phyloP scores from a whole-genome alignment of 768 basidiomycete species.

The Phanerochaete carnosa region DNA sequence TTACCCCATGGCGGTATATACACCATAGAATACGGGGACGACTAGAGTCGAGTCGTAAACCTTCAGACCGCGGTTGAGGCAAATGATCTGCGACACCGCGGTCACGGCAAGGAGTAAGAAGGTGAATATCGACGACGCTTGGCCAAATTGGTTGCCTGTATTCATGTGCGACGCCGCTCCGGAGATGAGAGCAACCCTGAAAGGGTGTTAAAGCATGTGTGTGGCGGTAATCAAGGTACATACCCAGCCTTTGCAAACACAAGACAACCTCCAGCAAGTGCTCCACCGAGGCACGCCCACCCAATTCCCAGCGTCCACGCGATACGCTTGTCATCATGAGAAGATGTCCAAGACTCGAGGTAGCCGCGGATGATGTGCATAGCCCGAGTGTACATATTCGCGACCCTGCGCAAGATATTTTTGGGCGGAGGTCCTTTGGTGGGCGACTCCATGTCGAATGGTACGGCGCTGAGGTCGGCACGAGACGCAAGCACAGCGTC shows the following conservation, averaged over 20 bases:
- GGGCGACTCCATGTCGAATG: constrained; percentile 35
- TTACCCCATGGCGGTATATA: constrained; percentile 82
- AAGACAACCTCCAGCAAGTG: constrained; percentile 83
- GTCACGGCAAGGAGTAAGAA: constrained; percentile 57
- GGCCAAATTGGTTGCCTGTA: constrained; percentile 84
- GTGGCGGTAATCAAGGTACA: constrained; percentile 27
- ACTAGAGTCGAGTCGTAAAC: constrained; percentile 90
- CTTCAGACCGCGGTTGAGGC: constrained; percentile 85
- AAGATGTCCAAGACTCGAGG: constrained; percentile 72
- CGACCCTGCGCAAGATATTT: constrained; percentile 32
- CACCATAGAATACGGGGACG: constrained; percentile 92
- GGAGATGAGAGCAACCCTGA: constrained; percentile 76
- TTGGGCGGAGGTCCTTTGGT: constrained; percentile 11
- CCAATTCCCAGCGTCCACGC: constrained; percentile 91
- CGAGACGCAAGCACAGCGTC: constrained; percentile 71
- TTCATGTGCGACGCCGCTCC: constrained; percentile 77
- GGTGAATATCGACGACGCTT: constrained; percentile 73
- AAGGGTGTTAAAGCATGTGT: neutral
- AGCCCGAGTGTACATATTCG: constrained; percentile 38
- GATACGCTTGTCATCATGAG: constrained; percentile 80
- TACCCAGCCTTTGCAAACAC: constrained; percentile 81
- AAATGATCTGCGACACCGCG: constrained; percentile 87
- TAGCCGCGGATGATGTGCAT: constrained; percentile 56
- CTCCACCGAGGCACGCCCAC: constrained; percentile 92
- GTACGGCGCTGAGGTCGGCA: constrained; percentile 60